Evolutionary conservation across 345 rosid genomes (phyloP).

Genomic region (Anastatica hierochuntica): DNA sequence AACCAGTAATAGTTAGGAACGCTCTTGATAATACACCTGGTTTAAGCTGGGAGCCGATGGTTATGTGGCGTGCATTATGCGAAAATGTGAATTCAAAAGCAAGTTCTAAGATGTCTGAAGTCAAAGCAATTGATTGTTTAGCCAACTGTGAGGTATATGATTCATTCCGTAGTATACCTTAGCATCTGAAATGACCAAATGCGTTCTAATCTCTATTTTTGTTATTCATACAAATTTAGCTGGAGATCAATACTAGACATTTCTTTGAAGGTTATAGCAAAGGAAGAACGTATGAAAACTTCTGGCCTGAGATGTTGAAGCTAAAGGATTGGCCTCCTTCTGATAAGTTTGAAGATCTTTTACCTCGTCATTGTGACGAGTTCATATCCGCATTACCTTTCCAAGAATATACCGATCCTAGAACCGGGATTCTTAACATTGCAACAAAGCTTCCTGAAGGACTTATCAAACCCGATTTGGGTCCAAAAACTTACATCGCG

Average conservation of each 20-base stretch:
- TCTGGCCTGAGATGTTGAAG: constrained; percentile 95
- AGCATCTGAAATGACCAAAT: neutral
- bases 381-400: constrained; percentile 71
- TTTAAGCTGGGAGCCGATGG: constrained; percentile 97
- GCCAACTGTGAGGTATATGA: constrained; percentile 52
- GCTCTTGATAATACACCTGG: constrained; percentile 44
- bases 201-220: neutral
- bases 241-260: constrained; percentile 47
- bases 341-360: constrained; percentile 65
- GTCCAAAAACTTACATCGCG: constrained; percentile 90
- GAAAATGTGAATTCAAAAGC: constrained; percentile 33
- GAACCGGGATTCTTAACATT: constrained; percentile 65
- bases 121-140: constrained; percentile 73
- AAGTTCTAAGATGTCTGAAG: constrained; percentile 45
- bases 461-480: constrained; percentile 71
- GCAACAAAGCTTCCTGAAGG: constrained; percentile 61
- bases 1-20: constrained; percentile 63
- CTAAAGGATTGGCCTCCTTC: constrained; percentile 98
- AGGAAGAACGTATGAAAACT: constrained; percentile 63
- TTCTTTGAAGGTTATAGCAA: constrained; percentile 73
- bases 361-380: constrained; percentile 93
- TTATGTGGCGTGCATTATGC: constrained; percentile 87
- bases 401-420: constrained; percentile 71
- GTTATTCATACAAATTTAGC: constrained; percentile 28
- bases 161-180: neutral